phyloP scores from a whole-genome alignment of 805 yeast species.

The Ascoidea tarda region DNA sequence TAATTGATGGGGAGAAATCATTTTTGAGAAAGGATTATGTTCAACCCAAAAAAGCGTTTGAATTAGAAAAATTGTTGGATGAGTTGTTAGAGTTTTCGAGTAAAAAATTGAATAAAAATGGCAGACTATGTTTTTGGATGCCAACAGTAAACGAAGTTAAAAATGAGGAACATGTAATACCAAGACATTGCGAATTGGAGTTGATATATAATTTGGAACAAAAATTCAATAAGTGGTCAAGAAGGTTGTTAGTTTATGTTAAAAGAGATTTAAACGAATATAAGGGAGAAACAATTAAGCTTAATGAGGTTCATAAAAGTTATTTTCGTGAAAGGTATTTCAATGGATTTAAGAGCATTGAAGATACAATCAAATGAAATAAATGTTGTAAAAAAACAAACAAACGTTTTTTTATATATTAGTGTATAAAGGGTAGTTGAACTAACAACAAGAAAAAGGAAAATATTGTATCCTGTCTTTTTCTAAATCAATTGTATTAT shows the following conservation, averaged over 20 bases:
- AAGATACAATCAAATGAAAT: neutral
- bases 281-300: constrained; percentile 29
- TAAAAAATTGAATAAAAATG: constrained; percentile 52
- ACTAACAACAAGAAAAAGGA: no score
- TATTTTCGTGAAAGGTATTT: constrained; percentile 74
- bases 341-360: constrained; percentile 32
- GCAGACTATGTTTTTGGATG: constrained; percentile 93
- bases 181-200: constrained; percentile 63
- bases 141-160: constrained; percentile 89
- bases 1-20: constrained; percentile 73
- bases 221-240: constrained; percentile 85
- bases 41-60: constrained; percentile 86
- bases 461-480: no score
- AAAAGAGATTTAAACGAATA: constrained; percentile 40
- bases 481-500: no score
- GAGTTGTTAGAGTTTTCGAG: constrained; percentile 69
- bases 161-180: constrained; percentile 47
- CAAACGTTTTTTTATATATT: no score
- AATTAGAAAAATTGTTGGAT: constrained; percentile 59
- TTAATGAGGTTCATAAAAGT: constrained; percentile 19
- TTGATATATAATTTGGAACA: constrained; percentile 68
- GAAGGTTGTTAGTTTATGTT: constrained; percentile 71
- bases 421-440: no score
- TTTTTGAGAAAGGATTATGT: constrained; percentile 69
- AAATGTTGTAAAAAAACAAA: constrained; percentile 1